Base-by-base conservation (phyloP, 805 yeast genomes). In the Tetrapisispora pingtungensis region DNA sequence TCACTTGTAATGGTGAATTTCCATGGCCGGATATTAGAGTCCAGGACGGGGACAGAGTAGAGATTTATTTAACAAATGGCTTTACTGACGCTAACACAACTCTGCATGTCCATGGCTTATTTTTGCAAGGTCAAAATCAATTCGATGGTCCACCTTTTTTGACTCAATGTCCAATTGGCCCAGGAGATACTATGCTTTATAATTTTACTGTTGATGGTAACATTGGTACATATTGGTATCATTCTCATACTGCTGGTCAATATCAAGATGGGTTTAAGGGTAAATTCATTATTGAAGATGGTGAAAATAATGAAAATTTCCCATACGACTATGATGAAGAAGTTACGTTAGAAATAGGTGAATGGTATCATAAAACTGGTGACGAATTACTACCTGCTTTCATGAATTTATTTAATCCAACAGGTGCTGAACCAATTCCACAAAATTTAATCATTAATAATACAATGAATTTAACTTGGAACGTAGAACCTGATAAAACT, bases 401-500 rank as follows among this genome's bases (percentile, higher is more conserved):
- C 69, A 60, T 88, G 70, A 76, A 68, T 52, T 62, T 80, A 49
- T 80, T 72, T 70, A 93, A 93, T 66, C 98, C 98, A 47, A 86
- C 96, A 10, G 98, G 98, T 59, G 96, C 97, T 36, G 98, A 93
- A 69, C 98, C 98, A 42, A 80, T 93, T 54, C 98, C 98, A 8
- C 83, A 84, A 53, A 68, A 70, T 61, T 65, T 84, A 54, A 73
- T 93, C 55, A 71, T 88, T 64, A 90, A 90, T 68, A 87, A 88
- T 60, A 81, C 95, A 12, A 75, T 72, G 57, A 82, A 84, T 65
- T 69, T 75, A 58, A 76, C 89, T n/a, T 78, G 87, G 83, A 52
- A 67, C 8, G 94, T 90, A 45, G 59, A 84, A 68, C 95, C 97
- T 7, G 78, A 79, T 67, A 87, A 78, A 33, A 89, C 96, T 15